phyloP scores from a whole-genome alignment of 208 protist species.

The Giardia duodenalis region DNA sequence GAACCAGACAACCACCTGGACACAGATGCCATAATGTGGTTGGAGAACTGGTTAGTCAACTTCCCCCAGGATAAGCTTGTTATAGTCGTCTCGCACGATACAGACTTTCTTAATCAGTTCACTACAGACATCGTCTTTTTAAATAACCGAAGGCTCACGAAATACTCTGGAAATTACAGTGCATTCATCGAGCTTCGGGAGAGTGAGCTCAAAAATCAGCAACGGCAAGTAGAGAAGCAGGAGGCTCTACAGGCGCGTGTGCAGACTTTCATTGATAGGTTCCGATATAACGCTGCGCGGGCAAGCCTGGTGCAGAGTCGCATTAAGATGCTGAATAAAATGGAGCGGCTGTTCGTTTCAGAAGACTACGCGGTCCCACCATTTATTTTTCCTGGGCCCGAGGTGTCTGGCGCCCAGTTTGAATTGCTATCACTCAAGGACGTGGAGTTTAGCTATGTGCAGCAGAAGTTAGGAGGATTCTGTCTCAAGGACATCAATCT shows the following conservation, averaged over 20 bases:
- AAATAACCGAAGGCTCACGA: constrained; percentile 49
- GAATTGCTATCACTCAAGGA: not conserved
- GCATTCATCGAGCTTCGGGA: constrained; percentile 47
- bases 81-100: constrained; percentile 58
- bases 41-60: constrained; percentile 63
- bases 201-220: not conserved
- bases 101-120: constrained; percentile 52
- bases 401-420: not conserved
- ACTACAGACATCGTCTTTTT: constrained; percentile 56
- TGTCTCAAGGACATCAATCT: not conserved
- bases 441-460: not conserved
- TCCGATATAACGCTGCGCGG: constrained; percentile 64
- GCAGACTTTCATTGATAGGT: constrained; percentile 42
- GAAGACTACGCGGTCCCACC: not conserved
- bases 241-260: not conserved
- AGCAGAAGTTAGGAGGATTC: constrained; percentile 4
- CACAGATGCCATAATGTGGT: constrained; percentile 74
- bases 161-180: constrained; percentile 54
- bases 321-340: constrained; percentile 59
- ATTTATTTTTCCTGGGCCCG: constrained; percentile 18
- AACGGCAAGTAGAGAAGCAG: too few relatives aligned
- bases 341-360: not conserved
- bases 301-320: constrained; percentile 74
- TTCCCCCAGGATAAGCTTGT: constrained; percentile 33
- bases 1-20: constrained; percentile 89